Evolutionary conservation across 108 stramenopile species (phyloP).

Genomic region (Chaetoceros tenuissimus): DNA sequence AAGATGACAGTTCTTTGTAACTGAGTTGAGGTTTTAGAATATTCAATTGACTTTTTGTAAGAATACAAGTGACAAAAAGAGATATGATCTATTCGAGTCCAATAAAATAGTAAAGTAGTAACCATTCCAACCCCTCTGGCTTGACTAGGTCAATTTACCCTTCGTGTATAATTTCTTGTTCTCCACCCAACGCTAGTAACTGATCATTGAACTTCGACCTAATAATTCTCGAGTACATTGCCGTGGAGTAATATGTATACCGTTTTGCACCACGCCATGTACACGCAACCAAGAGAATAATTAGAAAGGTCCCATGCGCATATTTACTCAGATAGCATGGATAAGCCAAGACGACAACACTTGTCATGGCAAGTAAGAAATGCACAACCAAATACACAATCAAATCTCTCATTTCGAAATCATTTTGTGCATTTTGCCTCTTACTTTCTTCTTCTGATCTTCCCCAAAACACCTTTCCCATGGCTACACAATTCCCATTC

Average conservation of each 20-base stretch:
- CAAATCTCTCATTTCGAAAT: constrained; percentile 45
- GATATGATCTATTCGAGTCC: too few relatives aligned
- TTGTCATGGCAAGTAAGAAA: constrained; percentile 13
- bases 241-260: constrained; percentile 45
- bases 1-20: too few relatives aligned
- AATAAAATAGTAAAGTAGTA: too few relatives aligned
- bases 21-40: too few relatives aligned
- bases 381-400: constrained; percentile 42
- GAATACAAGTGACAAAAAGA: too few relatives aligned
- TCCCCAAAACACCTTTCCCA: constrained; percentile 34
- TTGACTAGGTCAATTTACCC: too few relatives aligned
- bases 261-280: constrained; percentile 32
- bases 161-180: too few relatives aligned
- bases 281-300: constrained; percentile 8
- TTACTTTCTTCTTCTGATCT: constrained; percentile 26
- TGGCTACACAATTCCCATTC: constrained; percentile 18
- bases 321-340: constrained; percentile 21
- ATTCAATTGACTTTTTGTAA: too few relatives aligned
- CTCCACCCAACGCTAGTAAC: too few relatives aligned
- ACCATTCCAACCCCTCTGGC: too few relatives aligned
- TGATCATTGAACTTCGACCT: too few relatives aligned
- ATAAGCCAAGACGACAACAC: constrained; percentile 34
- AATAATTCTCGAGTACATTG: too few relatives aligned
- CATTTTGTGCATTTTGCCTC: constrained; percentile 31
- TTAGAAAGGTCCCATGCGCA: constrained; percentile 9